Base-by-base conservation (phyloP, 352 stramenopile genomes). In the Phytophthora parvispora region DNA sequence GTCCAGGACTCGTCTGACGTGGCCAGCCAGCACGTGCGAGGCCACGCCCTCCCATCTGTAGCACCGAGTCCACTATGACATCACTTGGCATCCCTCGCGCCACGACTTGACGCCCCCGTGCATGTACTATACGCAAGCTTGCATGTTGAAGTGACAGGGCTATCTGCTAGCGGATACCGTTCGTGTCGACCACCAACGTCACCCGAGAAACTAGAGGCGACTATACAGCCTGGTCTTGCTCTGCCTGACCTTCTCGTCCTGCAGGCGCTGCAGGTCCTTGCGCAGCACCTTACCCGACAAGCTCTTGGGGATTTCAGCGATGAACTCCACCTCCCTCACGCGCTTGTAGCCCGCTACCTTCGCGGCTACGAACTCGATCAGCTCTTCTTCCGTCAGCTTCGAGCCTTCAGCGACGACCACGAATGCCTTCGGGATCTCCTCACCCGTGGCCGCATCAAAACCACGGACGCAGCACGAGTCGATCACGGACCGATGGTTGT, bases 221-320 rank as follows among this genome's bases (percentile, higher is more conserved):
- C 60, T 66, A 12, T 57, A 60, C 43, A 57, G 50, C 16, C 10
- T 27, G 15, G 24, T 15, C 20, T 68, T 64, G 55, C 22, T 22
- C 29, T 43, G 66, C 36, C 74, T 87, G 20, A 90, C 60, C 8
- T 67, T 73, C 22, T 73, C 25, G 66, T 68, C 65, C 38, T 83
- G 52, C 28, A 62, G 49, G n/a, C 90, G 78, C 65, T 91, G 74
- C 24, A 97, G 64, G 24, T 97, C 65, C 45, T 92, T 77, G 18
- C 95, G 81, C n/a, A 98, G 72, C 51, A 98, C 93, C 74, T 98
- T 98, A 28, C 94, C 94, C 24, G 82, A 91, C 4, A 84, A 73
- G 29, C 76, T 93, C 69, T 97, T 98, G n/a, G 94, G 92, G 61
- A 98, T 97, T 42, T 61, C 73, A 42, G 92, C 76, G 8, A 87